Conservation (phyloP, 495 filamentous ascomycete species). For the Aspergillus wentii region DNA sequence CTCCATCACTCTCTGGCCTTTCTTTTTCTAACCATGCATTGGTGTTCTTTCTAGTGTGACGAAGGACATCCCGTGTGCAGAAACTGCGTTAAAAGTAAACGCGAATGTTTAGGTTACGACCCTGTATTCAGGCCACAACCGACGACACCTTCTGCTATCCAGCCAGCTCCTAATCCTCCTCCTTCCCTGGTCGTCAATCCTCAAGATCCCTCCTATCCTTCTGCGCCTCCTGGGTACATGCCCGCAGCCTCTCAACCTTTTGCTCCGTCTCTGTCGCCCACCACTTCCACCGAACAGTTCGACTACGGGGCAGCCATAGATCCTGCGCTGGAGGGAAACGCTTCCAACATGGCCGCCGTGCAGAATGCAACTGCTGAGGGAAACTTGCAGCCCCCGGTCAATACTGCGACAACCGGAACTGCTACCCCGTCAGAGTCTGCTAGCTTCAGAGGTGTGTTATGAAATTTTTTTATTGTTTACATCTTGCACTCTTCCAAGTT, state of each 20-base stretch:
- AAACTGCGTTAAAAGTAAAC: constrained; percentile 97
- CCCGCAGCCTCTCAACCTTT: constrained; percentile 59
- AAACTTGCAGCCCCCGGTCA: constrained; percentile 23
- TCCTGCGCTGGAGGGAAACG: constrained; percentile 53
- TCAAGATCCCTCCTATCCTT: constrained; percentile 39
- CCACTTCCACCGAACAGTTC: constrained; percentile 42
- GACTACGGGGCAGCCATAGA: constrained; percentile 66
- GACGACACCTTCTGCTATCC: constrained; percentile 65
- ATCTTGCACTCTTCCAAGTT: not conserved
- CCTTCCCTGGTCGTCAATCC: constrained; percentile 43
- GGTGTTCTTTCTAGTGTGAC: constrained; percentile 68
- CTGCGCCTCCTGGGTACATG: constrained; percentile 53
- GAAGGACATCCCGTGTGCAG: constrained; percentile 91
- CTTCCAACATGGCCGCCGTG: constrained; percentile 28
- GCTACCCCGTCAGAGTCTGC: constrained; percentile 24
- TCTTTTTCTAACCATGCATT: constrained; percentile 10
- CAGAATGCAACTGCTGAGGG: constrained; percentile 27
- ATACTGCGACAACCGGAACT: constrained; percentile 21
- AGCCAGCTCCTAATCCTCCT: constrained; percentile 61
- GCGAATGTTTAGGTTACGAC: constrained; percentile 96
- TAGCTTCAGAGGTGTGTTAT: constrained; percentile 33
- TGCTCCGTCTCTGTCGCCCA: constrained; percentile 46
- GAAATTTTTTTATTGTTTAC: not conserved
- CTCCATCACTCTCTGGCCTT: constrained; percentile 13
- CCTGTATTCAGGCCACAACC: constrained; percentile 93